These are phyloP conservation scores for Nakaseomyces kungkrabaensis DNA, from an alignment of 1,139 yeast species.

Conservation along the genomic window DNA sequence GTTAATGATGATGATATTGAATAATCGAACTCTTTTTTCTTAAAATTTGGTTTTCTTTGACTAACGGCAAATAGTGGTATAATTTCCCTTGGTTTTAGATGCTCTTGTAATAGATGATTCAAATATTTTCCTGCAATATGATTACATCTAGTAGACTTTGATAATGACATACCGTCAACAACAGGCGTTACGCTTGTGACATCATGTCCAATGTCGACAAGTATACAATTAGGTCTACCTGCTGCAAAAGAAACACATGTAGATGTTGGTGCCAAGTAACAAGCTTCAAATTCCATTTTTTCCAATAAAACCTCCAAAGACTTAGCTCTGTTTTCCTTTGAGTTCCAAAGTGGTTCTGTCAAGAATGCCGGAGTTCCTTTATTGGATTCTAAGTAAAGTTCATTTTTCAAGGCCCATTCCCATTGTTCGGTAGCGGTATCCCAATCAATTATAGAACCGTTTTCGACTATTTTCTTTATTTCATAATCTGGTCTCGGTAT, in stretches of 20 bases:
- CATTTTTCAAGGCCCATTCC: slow-evolving; percentile 38
- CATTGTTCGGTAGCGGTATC: slow-evolving; percentile 65
- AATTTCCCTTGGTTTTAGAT: slow-evolving; percentile 23
- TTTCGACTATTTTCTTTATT: slow-evolving; percentile 48
- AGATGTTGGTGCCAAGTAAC: slow-evolving; percentile 75
- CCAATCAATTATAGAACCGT: slow-evolving; percentile 61
- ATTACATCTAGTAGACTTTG: slow-evolving; percentile 60
- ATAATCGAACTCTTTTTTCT: slow-evolving; percentile 26
- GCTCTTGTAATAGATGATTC: slow-evolving; percentile 19
- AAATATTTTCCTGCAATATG: slow-evolving; percentile 56
- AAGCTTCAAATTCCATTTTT: slow-evolving; percentile 68
- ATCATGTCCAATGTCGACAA: slow-evolving; percentile 89
- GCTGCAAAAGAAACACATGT: slow-evolving; percentile 88
- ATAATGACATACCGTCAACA: slow-evolving; percentile 80
- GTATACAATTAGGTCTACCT: slow-evolving; percentile 87
- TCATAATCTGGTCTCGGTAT: slow-evolving; percentile 46
- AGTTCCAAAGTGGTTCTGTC: slow-evolving; percentile 49
- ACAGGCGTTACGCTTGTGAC: slow-evolving; percentile 82
- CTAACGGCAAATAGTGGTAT: slow-evolving; percentile 27
- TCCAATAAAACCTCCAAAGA: slow-evolving; percentile 73
- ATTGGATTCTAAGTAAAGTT: slow-evolving; percentile 20
- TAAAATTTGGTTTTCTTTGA: slow-evolving; percentile 24
- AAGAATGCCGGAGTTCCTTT: slow-evolving; percentile 33
- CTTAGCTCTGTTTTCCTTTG: slow-evolving; percentile 55
- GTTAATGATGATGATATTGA: slow-evolving; percentile 26